Base-by-base conservation (phyloP, 1,139 yeast genomes). In the Protomyces pachydermus region DNA sequence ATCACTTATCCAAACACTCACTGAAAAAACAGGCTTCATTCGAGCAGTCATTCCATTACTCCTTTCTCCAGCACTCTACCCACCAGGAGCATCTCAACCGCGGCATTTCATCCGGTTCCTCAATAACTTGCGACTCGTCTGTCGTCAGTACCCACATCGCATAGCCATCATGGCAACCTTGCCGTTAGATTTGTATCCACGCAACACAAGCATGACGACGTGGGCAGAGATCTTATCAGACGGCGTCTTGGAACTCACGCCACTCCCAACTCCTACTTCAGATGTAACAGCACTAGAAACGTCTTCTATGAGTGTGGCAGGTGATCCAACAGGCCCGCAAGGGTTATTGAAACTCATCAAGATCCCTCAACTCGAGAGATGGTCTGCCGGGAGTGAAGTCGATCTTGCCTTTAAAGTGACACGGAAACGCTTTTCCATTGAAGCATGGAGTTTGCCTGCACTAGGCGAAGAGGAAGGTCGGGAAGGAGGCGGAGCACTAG, bases 61-160 rank as follows among this genome's bases (percentile, higher is more conserved):
- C 39, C 78, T 93, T 63, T 88, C 88, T 69, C 98, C 98, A 0
- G 84, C 88, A 20, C 73, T 85, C 55, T 91, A 89, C 72, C 79
- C 84, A 1, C 86, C 89, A 1, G 72, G 71, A n/a, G 74, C 79
- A 60, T 78, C 84, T 3, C 73, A 77, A 14, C 79, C 87, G 0
- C 71, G 77, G 0, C 80, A 80, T 61, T 78, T 86, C 0, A 71
- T 88, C 3, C 85, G 87, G 2, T 84, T 93, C 66, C 68, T 88
- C 16, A 88, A 84, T 71, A 77, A 84, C 1, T 73, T 93, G 56
- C 80, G 86, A 65, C 74, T 83, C 0, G 70, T 91, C 4, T 73
- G 84, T 4, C 81, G 84, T 54, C 78, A 78, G 65, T 77, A 81
- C 67, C 71, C 78, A 1, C 72, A 74, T 10, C 80, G 82, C 55